phyloP scores from a whole-genome alignment of 345 rosid species.

The Luvunga scandens region DNA sequence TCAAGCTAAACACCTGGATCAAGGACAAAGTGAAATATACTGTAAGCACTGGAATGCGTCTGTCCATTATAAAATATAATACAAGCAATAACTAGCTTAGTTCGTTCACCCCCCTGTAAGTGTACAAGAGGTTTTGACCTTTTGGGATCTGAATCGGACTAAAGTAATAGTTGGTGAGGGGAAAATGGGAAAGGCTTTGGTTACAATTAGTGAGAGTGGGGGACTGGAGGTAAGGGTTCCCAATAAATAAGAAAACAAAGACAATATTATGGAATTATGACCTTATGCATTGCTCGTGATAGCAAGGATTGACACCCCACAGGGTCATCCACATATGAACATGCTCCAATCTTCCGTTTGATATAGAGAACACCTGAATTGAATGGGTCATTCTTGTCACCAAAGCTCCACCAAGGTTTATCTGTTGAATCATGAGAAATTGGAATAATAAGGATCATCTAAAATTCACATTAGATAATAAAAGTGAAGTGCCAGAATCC shows the following conservation, averaged over 20 bases:
- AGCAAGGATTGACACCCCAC: slow-evolving; percentile 87
- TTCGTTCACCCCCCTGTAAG: not conserved
- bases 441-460: slow-evolving; percentile 5
- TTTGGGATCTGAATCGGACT: not conserved
- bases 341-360: slow-evolving; percentile 94
- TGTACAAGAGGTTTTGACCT: not conserved
- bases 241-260: not conserved
- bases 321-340: slow-evolving; percentile 97
- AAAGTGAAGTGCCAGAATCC: slow-evolving; percentile 17
- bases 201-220: not conserved
- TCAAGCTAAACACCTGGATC: slow-evolving; percentile 77
- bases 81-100: not conserved
- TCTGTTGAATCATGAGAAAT: slow-evolving; percentile 39
- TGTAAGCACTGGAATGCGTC: slow-evolving; percentile 12
- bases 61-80: not conserved
- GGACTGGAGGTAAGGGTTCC: not conserved
- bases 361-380: slow-evolving; percentile 81
- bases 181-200: not conserved
- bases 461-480: slow-evolving; percentile 13
- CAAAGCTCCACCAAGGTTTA: slow-evolving; percentile 81
- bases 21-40: slow-evolving; percentile 10
- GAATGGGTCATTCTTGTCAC: slow-evolving; percentile 71
- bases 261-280: slow-evolving; percentile 18
- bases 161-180: not conserved
- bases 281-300: slow-evolving; percentile 98